phyloP scores from a whole-genome alignment of 179 eudicot species.

The Beta macrorhiza region DNA sequence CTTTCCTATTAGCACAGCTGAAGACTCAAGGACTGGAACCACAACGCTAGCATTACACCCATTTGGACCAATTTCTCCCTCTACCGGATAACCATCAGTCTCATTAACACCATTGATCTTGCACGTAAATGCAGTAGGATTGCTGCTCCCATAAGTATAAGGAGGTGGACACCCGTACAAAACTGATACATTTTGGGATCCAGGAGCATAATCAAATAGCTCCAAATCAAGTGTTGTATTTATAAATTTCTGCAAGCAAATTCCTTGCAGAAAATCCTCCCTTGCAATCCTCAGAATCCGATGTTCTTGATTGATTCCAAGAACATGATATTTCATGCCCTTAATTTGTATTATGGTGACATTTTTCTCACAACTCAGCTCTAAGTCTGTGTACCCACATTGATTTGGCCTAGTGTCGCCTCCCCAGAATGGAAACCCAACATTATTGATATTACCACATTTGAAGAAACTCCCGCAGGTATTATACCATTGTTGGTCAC shows the following conservation, averaged over 20 bases:
- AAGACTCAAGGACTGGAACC: constrained; percentile 33
- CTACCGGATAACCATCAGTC: constrained; percentile 17
- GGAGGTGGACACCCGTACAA: constrained; percentile 39
- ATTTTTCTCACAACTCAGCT: constrained; percentile 34
- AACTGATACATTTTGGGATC: constrained; percentile 37
- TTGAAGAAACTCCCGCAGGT: constrained; percentile 33
- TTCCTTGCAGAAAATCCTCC: constrained; percentile 27
- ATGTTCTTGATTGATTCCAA: constrained; percentile 16
- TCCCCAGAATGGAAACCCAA: constrained; percentile 51
- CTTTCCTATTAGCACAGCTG: constrained; percentile 6
- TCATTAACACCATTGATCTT: constrained; percentile 15
- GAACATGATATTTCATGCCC: constrained; percentile 27
- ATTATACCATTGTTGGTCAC: constrained; percentile 16
- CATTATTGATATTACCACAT: constrained; percentile 31
- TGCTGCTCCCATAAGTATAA: neutral
- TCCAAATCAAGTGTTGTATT: constrained; percentile 32
- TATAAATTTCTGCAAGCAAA: constrained; percentile 28
- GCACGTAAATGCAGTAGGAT: constrained; percentile 28
- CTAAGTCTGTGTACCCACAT: constrained; percentile 49
- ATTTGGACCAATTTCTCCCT: constrained; percentile 32
- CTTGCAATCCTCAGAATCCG: constrained; percentile 30
- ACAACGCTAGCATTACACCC: constrained; percentile 35
- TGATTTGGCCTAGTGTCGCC: constrained; percentile 34
- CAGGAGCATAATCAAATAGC: constrained; percentile 32
- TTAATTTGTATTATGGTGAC: constrained; percentile 13